Base-by-base conservation (phyloP, 225 moss, liverwort and hornwort genomes). In the Ulota crispa region DNA sequence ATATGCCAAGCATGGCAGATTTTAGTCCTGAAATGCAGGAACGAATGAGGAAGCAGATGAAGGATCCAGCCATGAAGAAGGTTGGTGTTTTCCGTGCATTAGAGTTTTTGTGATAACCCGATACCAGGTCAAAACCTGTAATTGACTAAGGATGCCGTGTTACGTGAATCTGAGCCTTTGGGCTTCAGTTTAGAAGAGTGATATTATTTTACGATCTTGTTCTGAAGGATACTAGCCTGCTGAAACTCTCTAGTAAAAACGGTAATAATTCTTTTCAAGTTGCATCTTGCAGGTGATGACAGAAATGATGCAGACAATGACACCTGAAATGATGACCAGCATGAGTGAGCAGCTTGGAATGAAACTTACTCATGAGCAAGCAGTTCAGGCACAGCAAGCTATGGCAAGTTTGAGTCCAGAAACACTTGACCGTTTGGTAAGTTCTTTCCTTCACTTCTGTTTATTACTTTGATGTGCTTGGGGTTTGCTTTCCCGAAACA, bases 51-150 rank as follows among this genome's bases (percentile, higher is more conserved):
- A 90, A 89, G 83, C 98, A 99, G 80, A 94, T 99, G 93, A 92
- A 93, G 74, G 93, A 99, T 86, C 96, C 99, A 82, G 91, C 90
- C n/a, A 94, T 96, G 96, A 99, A 94, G 87, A 85, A 99, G 93
- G 98, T 99, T 73, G 34, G 84, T 76, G 20, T 89, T 32, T 43
- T 28, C 75, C 56, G 9, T 76, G 27, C 72, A 11, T 14, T 32
- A 56, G 71, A 68, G 68, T 83, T 65, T 23, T 80, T 69, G 75
- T 69, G 26, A 53, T 82, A 43, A 41, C 42, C 68, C 75, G 70
- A 45, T 69, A 42, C 31, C 13, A 68, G 37, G 32, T 79, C 45
- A 27, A 82, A 57, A 50, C 37, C 5, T 31, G 0, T 50, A 50
- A 41, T 32, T 37, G 43, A 76, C 80, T 67, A 32, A 45, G 63